These are phyloP conservation scores for Malassezia cuniculi DNA, from an alignment of 1,284 basidiomycete genomes.

Conservation along the genomic window DNA sequence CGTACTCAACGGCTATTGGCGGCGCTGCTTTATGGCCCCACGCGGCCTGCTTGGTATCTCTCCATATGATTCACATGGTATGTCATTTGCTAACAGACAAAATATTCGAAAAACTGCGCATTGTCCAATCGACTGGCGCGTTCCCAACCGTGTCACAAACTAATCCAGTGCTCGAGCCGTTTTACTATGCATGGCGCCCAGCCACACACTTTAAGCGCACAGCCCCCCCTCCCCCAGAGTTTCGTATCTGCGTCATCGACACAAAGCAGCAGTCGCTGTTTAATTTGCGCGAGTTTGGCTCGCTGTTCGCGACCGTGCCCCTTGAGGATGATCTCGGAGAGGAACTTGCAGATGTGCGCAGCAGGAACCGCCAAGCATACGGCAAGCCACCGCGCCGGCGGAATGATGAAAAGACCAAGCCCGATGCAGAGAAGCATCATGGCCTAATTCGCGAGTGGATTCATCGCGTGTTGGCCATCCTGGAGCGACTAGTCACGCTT, in stretches of 20 bases:
- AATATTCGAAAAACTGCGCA: conserved; percentile 50
- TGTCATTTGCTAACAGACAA: conserved; percentile 7
- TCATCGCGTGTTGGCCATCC: not conserved
- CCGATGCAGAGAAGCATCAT: not conserved
- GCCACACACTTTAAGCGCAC: conserved; percentile 69
- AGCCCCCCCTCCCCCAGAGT: conserved; percentile 68
- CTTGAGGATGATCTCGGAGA: conserved; percentile 17
- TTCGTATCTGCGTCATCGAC: conserved; percentile 59
- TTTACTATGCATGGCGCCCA: conserved; percentile 88
- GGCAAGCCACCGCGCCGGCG: conserved; percentile 14
- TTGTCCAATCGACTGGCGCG: conserved; percentile 52
- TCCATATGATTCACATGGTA: conserved; percentile 4
- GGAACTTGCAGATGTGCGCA: conserved; percentile 18
- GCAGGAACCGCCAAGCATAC: conserved; percentile 25
- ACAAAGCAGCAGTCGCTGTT: conserved; percentile 21
- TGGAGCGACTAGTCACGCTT: conserved; percentile 2
- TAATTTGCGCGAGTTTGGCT: conserved; percentile 20
- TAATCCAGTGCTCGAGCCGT: conserved; percentile 47
- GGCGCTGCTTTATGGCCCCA: not conserved
- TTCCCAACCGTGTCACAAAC: not conserved
- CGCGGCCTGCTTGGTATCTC: conserved; percentile 10
- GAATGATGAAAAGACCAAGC: not conserved
- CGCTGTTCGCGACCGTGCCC: conserved; percentile 29
- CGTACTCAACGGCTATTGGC: not conserved
- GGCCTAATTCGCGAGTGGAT: not conserved